Conservation (phyloP, 192 early-diverging fungal genomes). For the Piromyces finnis region DNA sequence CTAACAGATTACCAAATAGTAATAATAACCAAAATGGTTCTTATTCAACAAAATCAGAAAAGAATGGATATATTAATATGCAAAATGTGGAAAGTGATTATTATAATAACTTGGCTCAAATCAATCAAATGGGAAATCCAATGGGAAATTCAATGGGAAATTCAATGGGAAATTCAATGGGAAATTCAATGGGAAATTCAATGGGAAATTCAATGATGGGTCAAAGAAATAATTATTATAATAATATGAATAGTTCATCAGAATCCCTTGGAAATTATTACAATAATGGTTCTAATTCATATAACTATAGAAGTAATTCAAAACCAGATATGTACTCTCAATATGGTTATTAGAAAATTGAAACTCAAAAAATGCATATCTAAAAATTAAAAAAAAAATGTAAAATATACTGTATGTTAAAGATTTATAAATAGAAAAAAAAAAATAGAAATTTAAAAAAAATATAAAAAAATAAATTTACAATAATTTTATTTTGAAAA, state of each 20-base stretch:
- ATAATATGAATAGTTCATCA: neutral
- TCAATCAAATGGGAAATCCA: too few species aligned
- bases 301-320: neutral
- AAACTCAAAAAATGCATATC: neutral
- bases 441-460: too few species aligned
- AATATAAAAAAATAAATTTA: too few species aligned
- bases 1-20: neutral
- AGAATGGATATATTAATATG: neutral
- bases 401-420: too few species aligned
- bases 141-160: too few species aligned
- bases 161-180: too few species aligned
- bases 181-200: too few species aligned
- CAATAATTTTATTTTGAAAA: too few species aligned
- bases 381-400: too few species aligned
- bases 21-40: neutral
- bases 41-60: neutral
- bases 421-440: too few species aligned
- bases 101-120: neutral
- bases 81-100: neutral
- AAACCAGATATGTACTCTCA: neutral
- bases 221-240: neutral
- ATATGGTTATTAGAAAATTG: neutral
- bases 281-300: neutral
- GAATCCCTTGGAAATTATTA: neutral
- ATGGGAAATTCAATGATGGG: neutral